These are phyloP conservation scores for Ophiosphaerella korrae DNA, from an alignment of 2,329 filamentous ascomycete genomes.

Conservation along the genomic window DNA sequence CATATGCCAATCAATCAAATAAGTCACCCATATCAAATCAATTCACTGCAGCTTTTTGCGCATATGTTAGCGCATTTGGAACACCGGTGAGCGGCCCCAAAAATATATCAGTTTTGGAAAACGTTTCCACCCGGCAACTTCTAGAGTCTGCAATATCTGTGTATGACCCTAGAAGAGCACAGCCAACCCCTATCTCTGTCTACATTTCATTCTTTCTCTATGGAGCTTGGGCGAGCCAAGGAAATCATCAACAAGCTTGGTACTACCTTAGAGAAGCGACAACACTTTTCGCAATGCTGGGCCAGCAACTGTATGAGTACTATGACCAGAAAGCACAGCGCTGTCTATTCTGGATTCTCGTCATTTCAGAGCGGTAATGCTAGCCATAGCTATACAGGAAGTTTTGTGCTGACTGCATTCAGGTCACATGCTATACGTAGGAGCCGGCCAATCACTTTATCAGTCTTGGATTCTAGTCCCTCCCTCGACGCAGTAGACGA, in stretches of 20 bases:
- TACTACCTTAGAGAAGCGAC: constrained; percentile 78
- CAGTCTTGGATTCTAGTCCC: constrained; percentile 70
- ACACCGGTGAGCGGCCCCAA: constrained; percentile 14
- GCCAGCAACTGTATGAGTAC: constrained; percentile 10
- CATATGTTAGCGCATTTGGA: constrained; percentile 41
- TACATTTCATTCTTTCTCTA: constrained; percentile 82
- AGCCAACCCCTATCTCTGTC: constrained; percentile 45
- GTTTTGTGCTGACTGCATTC: constrained; percentile 23
- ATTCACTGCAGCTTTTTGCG: constrained; percentile 46
- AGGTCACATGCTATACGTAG: constrained; percentile 73
- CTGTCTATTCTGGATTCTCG: constrained; percentile 30
- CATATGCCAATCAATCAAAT: constrained; percentile 24
- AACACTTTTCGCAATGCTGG: constrained; percentile 58
- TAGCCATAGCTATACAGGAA: not conserved
- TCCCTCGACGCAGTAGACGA: constrained; percentile 66
- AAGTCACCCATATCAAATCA: constrained; percentile 31
- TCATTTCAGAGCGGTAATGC: constrained; percentile 33
- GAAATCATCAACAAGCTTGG: constrained; percentile 78
- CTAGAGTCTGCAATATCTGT: constrained; percentile 33
- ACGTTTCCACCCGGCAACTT: constrained; percentile 14
- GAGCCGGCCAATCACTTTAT: constrained; percentile 71
- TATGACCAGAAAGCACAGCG: constrained; percentile 15
- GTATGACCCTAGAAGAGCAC: constrained; percentile 21
- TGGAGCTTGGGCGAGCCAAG: constrained; percentile 71
- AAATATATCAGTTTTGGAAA: not conserved